Conservation (phyloP, 1,139 yeast genomes). For the Hyphopichia buzzinii region DNA sequence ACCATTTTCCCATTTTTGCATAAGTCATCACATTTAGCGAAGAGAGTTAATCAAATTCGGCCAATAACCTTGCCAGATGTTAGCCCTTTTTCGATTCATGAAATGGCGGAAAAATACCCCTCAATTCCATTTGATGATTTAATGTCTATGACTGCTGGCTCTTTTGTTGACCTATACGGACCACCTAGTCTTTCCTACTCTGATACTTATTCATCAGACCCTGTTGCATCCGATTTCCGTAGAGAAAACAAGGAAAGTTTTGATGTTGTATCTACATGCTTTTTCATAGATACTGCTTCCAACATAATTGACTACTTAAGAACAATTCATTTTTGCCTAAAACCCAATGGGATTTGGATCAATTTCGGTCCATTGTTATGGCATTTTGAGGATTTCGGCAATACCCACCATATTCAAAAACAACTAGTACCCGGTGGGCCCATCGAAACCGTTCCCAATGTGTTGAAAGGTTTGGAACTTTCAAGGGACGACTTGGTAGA, state of each 20-base stretch:
- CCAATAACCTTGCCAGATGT: slow-evolving; percentile 55
- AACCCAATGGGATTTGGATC: slow-evolving; percentile 66
- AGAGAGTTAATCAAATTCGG: slow-evolving; percentile 46
- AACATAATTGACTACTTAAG: slow-evolving; percentile 69
- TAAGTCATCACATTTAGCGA: slow-evolving; percentile 45
- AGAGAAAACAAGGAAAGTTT: slow-evolving; percentile 33
- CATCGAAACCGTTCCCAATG: slow-evolving; percentile 25
- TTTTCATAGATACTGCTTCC: slow-evolving; percentile 77
- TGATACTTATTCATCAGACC: slow-evolving; percentile 37
- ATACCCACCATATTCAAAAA: slow-evolving; percentile 17
- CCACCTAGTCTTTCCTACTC: slow-evolving; percentile 38
- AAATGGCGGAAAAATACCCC: slow-evolving; percentile 29
- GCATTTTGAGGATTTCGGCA: slow-evolving; percentile 70
- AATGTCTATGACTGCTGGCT: slow-evolving; percentile 80
- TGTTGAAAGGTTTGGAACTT: slow-evolving; percentile 61
- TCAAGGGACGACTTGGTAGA: slow-evolving; percentile 57
- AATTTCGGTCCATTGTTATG: slow-evolving; percentile 85
- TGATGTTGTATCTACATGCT: slow-evolving; percentile 66
- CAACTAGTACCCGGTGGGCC: slow-evolving; percentile 23
- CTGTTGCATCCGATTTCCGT: slow-evolving; percentile 42
- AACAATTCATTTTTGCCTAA: slow-evolving; percentile 53
- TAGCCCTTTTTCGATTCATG: slow-evolving; percentile 37
- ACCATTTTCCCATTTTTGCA: slow-evolving; percentile 56
- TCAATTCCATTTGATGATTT: slow-evolving; percentile 47
- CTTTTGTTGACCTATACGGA: slow-evolving; percentile 75